Percentiles rank a stretch among this genome's conserved stretches.
These are phyloP conservation scores for Gomphus sp. DNA, from an alignment of 1,284 basidiomycete genomes.

Conservation along the genomic window DNA sequence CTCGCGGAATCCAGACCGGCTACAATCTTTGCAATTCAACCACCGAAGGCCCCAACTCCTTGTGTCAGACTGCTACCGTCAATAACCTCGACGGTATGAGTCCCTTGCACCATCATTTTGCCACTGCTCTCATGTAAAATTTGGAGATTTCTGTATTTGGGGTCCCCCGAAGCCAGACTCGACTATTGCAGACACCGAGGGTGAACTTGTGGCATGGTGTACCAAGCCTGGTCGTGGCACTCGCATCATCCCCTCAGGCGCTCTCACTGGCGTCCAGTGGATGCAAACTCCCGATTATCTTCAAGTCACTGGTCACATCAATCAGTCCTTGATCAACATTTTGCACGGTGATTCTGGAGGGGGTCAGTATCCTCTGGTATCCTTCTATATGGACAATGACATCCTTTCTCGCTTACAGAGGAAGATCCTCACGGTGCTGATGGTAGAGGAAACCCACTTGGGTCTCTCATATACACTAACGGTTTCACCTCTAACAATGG, in stretches of 20 bases:
- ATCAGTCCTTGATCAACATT: conserved; percentile 53
- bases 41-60: conserved; percentile 47
- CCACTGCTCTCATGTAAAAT: too few relatives aligned
- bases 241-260: conserved; percentile 52
- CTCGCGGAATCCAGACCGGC: conserved; percentile 50
- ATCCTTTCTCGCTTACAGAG: conserved; percentile 23
- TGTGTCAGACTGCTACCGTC: conserved; percentile 40
- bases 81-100: not conserved
- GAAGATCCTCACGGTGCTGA: conserved; percentile 56
- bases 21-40: conserved; percentile 68
- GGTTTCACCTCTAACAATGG: conserved; percentile 32
- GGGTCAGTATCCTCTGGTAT: conserved; percentile 7
- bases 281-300: conserved; percentile 58
- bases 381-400: not conserved
- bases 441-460: conserved; percentile 43
- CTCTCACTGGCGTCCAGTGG: conserved; percentile 58
- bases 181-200: conserved; percentile 47
- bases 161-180: conserved; percentile 19
- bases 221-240: conserved; percentile 58
- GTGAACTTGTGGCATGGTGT: conserved; percentile 66
- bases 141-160: conserved; percentile 21
- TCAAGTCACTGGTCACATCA: conserved; percentile 52
- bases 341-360: conserved; percentile 51
- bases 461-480: conserved; percentile 45
- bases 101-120: too few relatives aligned